These are phyloP conservation scores for Schizophyllum amplum DNA, from an alignment of 1,284 basidiomycete genomes.

Conservation along the genomic window DNA sequence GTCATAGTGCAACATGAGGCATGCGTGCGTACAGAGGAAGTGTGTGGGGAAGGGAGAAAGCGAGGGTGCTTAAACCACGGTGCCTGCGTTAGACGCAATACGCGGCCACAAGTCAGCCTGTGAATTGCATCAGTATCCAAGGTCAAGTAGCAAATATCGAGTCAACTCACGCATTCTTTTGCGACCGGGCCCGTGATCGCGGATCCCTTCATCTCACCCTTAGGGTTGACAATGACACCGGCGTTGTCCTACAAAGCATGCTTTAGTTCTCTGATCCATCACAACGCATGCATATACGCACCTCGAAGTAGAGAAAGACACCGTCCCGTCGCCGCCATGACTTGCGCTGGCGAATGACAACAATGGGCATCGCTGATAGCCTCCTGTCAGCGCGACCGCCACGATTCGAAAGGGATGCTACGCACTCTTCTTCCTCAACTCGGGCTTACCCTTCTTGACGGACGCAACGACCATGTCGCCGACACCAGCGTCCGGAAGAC, in stretches of 20 bases:
- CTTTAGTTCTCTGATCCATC: background rate
- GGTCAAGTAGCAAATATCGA: background rate
- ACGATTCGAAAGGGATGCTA: slow-evolving; percentile 6
- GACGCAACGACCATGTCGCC: slow-evolving; percentile 99
- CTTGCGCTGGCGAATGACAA: slow-evolving; percentile 97
- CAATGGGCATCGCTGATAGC: slow-evolving; percentile 84
- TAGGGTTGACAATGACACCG: slow-evolving; percentile 96
- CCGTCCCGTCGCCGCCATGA: slow-evolving; percentile 97
- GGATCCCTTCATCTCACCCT: slow-evolving; percentile 99
- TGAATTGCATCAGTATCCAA: slow-evolving; percentile 7
- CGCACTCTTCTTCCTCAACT: slow-evolving; percentile 98
- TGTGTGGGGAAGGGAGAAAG: background rate
- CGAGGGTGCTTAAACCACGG: slow-evolving; percentile 70
- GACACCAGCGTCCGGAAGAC: slow-evolving; percentile 95
- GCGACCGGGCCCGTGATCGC: slow-evolving; percentile 97
- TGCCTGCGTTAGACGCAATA: slow-evolving; percentile 98
- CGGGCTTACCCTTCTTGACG: slow-evolving; percentile 99
- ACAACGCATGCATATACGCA: slow-evolving; percentile 21
- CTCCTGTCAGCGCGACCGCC: background rate
- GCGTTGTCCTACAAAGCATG: slow-evolving; percentile 70
- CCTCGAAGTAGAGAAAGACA: slow-evolving; percentile 99
- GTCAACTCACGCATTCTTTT: slow-evolving; percentile 82
- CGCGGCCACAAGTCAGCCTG: slow-evolving; percentile 99
- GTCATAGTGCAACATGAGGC: background rate
- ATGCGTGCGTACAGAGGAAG: background rate